A percentile compares a stretch with the other conserved stretches of the same genome.
phyloP scores from a whole-genome alignment of 768 basidiomycete genomes.

The Lentinula edodes region DNA sequence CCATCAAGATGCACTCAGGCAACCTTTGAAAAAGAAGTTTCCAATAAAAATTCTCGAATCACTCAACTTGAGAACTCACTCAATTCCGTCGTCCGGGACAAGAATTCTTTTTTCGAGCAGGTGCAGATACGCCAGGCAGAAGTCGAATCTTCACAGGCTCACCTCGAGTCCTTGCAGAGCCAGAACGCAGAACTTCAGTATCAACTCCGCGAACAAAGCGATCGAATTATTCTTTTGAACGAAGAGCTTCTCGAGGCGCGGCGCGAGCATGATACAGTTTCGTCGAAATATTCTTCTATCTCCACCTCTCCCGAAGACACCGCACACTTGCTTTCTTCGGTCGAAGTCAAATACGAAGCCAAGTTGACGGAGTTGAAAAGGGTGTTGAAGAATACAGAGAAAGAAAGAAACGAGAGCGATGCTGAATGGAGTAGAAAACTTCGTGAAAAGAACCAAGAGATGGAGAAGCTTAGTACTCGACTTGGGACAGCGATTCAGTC shows the following conservation, averaged over 20 bases:
- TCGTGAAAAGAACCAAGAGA: conserved; percentile 68
- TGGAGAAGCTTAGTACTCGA: conserved; percentile 61
- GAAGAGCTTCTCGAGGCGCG: conserved; percentile 66
- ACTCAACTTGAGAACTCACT: conserved; percentile 64
- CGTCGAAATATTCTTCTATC: conserved; percentile 32
- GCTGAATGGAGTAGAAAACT: conserved; percentile 87
- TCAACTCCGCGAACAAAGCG: conserved; percentile 76
- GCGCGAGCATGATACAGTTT: conserved; percentile 44
- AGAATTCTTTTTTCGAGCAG: conserved; percentile 78
- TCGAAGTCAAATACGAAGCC: conserved; percentile 73
- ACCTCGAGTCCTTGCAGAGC: conserved; percentile 68
- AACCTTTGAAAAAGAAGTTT: conserved; percentile 61
- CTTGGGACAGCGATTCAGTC: conserved; percentile 55
- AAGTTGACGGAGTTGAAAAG: conserved; percentile 68
- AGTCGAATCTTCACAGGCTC: conserved; percentile 74
- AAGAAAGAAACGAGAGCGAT: conserved; percentile 82
- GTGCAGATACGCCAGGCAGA: conserved; percentile 88
- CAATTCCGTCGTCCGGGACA: conserved; percentile 66
- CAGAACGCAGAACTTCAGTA: conserved; percentile 83
- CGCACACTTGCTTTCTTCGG: conserved; percentile 65
- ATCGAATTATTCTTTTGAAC: conserved; percentile 62
- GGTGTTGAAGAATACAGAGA: conserved; percentile 60
- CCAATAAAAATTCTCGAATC: conserved; percentile 56
- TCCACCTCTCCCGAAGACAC: conserved; percentile 57
- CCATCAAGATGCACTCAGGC: conserved; percentile 36